Base-by-base conservation (phyloP, 2,329 filamentous ascomycete genomes). In the Mycocentrospora acerina region DNA sequence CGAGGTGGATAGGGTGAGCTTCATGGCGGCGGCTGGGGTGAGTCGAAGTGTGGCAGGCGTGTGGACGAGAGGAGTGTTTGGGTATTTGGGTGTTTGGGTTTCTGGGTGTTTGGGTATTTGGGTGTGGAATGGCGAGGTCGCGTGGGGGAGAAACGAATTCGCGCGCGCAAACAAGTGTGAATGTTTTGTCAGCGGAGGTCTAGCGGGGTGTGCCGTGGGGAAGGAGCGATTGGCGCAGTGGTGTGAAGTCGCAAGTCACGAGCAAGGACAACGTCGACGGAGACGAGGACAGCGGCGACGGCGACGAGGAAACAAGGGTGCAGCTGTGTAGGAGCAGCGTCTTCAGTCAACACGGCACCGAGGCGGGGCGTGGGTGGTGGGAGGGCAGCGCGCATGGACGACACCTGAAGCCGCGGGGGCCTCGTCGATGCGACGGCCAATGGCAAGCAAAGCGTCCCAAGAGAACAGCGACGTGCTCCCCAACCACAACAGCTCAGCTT, bases 1-100 rank as follows among this genome's bases (percentile, higher is more conserved):
- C 88, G 86, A 88, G 51, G 89, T 94, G 39, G 88, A 94, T 37
- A 94, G 80, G 51, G 94, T 79, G 64, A 94, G 76, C 74, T 88
- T 88, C 73, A 88, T 88, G 76, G 79, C 83, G 41, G 28, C 37
- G 22, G 13, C 24, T 28, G 25, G 17, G 14, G 3, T 16, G 5
- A 6, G 19, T 5, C 5, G 19, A 5, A 6, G 19, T 22, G 19
- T 22, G 19, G 19, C 9, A n/a, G n/a, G n/a, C n/a, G n/a, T 18
- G 29, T 7, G 19, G 4, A 4, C 10, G 19, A 19, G 11, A 25
- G 12, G 11, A 25, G 12, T 32, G 19, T 22, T 5, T 22, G 9
- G 4, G 31, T n/a, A 9, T 35, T 13, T 28, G 16, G 26, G 25
- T 7, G 13, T 13, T 11, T 29, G 28, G 18, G n/a, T n/a, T n/a